A percentile compares a stretch with the other conserved stretches of the same genome.
Evolutionary conservation across 371 early-diverging fungal species (phyloP).

Genomic region (Mucor indicus): DNA sequence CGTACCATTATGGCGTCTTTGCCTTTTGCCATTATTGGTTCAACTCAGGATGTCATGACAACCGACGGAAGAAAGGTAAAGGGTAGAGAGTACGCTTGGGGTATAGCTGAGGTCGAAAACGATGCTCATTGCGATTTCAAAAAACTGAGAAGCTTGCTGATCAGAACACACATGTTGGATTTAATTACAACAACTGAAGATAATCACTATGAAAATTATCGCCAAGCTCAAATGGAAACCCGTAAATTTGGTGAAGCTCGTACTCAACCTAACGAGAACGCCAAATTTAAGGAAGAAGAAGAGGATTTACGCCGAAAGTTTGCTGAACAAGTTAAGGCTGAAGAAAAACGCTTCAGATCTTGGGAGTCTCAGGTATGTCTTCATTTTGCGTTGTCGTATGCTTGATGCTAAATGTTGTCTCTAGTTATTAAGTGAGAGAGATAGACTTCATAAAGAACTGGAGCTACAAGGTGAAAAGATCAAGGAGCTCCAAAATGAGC

Average conservation of each 20-base stretch:
- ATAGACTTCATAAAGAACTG: conserved; percentile 93
- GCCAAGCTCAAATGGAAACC: conserved; percentile 80
- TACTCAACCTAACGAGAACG: conserved; percentile 67
- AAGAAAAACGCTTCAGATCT: conserved; percentile 93
- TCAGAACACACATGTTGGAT: conserved; percentile 94
- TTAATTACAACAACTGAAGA: conserved; percentile 90
- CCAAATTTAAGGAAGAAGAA: conserved; percentile 89
- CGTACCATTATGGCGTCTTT: conserved; percentile 82
- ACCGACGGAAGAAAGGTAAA: conserved; percentile 76
- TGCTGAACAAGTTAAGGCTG: conserved; percentile 91
- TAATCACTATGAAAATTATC: conserved; percentile 89
- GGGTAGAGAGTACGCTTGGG: conserved; percentile 95
- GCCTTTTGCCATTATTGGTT: conserved; percentile 96
- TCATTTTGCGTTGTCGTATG: no score
- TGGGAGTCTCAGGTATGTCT: conserved; percentile 90
- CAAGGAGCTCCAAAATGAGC: conserved; percentile 84
- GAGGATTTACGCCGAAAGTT: conserved; percentile 88
- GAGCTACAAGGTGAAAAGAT: conserved; percentile 88
- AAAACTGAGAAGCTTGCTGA: conserved; percentile 90
- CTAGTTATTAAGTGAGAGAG: conserved; percentile 91
- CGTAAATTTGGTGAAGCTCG: conserved; percentile 80
- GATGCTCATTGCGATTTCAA: conserved; percentile 91
- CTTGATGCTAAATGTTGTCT: no score
- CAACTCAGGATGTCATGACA: conserved; percentile 80
- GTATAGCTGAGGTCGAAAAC: conserved; percentile 90